phyloP scores from a whole-genome alignment of 2,329 filamentous ascomycete species.

The Trichothecium roseum region DNA sequence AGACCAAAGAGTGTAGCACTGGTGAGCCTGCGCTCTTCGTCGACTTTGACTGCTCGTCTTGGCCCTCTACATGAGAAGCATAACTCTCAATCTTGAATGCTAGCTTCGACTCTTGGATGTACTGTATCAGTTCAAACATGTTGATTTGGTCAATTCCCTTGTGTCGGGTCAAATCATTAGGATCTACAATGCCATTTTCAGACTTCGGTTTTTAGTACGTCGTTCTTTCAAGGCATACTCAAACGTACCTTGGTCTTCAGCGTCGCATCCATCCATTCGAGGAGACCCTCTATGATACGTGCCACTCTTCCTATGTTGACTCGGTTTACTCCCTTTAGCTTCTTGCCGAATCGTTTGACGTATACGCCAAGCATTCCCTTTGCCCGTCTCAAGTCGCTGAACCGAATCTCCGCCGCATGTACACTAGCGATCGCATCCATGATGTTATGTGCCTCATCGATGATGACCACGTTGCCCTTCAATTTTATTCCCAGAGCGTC shows the following conservation, averaged over 20 bases:
- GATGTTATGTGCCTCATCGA: conserved; percentile 95
- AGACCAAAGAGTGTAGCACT: conserved; percentile 43
- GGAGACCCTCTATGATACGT: conserved; percentile 70
- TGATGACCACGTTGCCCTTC: conserved; percentile 82
- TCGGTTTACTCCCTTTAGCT: conserved; percentile 80
- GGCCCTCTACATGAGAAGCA: conserved; percentile 48
- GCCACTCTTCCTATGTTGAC: conserved; percentile 85
- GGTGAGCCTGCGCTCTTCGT: conserved; percentile 24
- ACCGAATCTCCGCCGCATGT: conserved; percentile 66
- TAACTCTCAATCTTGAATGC: conserved; percentile 94
- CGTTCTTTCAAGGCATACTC: not conserved
- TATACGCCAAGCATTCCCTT: conserved; percentile 72
- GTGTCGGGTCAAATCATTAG: conserved; percentile 62
- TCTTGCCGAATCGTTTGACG: conserved; percentile 77
- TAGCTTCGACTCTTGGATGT: conserved; percentile 84
- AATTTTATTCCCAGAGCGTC: conserved; percentile 81
- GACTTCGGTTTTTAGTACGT: conserved; percentile 10
- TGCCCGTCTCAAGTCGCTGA: conserved; percentile 63
- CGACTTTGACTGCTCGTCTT: conserved; percentile 19
- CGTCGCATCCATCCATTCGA: conserved; percentile 53
- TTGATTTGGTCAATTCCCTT: conserved; percentile 96
- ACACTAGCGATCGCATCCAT: conserved; percentile 91
- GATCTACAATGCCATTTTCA: conserved; percentile 57
- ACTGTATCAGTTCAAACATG: conserved; percentile 75
- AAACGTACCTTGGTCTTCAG: conserved; percentile 32